A percentile compares a stretch with the other conserved stretches of the same genome.
These are phyloP conservation scores for Lachancea waltii DNA, from an alignment of 805 yeast species.

Conservation along the genomic window DNA sequence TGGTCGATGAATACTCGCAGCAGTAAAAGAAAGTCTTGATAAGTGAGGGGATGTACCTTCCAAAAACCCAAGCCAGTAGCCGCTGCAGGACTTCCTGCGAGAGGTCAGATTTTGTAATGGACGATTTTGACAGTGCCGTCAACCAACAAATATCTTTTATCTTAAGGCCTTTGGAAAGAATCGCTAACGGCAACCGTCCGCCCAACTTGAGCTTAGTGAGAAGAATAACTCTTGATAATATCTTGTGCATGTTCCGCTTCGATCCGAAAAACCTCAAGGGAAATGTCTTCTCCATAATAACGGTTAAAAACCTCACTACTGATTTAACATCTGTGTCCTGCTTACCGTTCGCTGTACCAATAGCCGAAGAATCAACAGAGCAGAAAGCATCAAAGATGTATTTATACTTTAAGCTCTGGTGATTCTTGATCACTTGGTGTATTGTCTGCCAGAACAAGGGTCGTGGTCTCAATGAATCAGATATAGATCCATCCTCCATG, in stretches of 20 bases:
- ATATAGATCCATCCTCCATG: too few relatives aligned
- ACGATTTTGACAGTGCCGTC: conserved; percentile 19
- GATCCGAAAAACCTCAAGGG: conserved; percentile 52
- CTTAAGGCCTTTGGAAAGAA: conserved; percentile 27
- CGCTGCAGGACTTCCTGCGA: conserved; percentile 8
- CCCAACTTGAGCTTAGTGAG: conserved; percentile 36
- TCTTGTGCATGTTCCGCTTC: conserved; percentile 37
- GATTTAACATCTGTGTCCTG: conserved; percentile 27
- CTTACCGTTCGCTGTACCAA: conserved; percentile 26
- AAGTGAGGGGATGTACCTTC: conserved; percentile 39
- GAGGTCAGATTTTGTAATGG: neutral
- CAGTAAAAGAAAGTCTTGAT: conserved; percentile 57
- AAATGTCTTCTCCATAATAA: conserved; percentile 41
- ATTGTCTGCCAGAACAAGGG: too few relatives aligned
- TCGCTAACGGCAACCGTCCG: conserved; percentile 32
- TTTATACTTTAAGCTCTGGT: conserved; percentile 10
- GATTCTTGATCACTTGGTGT: conserved; percentile 4
- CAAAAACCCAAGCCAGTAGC: conserved; percentile 57
- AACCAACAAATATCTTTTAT: conserved; percentile 52
- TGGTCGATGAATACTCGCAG: conserved; percentile 46
- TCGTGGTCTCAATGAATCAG: too few relatives aligned
- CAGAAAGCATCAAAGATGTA: conserved; percentile 13
- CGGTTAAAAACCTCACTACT: conserved; percentile 40
- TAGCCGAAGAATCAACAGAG: conserved; percentile 4
- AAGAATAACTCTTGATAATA: conserved; percentile 34